These are phyloP conservation scores for Speleostelium caveatum DNA, from an alignment of 78 protist genomes.

Conservation along the genomic window DNA sequence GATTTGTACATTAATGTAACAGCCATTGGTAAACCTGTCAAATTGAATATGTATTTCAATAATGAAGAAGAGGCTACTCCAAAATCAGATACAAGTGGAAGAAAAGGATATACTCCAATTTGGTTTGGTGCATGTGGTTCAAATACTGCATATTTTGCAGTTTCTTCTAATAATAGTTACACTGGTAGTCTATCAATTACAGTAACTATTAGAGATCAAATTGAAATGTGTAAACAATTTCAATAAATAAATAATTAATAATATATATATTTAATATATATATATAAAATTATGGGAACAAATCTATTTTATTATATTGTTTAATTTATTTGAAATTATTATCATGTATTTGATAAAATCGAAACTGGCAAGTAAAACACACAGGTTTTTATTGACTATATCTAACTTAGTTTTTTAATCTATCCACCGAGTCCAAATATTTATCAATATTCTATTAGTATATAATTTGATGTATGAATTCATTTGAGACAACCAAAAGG, in stretches of 20 bases:
- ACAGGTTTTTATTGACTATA: no score
- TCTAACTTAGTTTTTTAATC: no score
- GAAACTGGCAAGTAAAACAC: no score
- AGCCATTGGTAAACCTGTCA: not conserved
- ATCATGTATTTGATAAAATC: no score
- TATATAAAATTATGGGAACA: no score
- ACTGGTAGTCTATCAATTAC: not conserved
- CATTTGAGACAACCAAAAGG: no score
- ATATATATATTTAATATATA: not conserved
- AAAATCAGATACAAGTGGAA: not conserved
- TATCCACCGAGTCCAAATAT: no score
- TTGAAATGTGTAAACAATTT: conserved; percentile 1
- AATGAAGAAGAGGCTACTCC: not conserved
- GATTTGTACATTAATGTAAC: conserved; percentile 1
- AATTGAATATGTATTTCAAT: not conserved
- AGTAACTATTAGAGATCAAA: not conserved
- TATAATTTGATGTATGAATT: no score
- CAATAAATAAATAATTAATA: not conserved
- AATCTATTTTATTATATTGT: no score
- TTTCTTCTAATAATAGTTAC: not conserved
- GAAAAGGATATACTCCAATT: conserved; percentile 7
- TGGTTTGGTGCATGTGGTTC: conserved; percentile 20
- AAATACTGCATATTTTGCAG: not conserved
- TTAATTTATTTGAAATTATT: no score
- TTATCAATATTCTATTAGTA: no score